phyloP scores from a whole-genome alignment of 345 rosid genomes.

The Syzygium aqueum region DNA sequence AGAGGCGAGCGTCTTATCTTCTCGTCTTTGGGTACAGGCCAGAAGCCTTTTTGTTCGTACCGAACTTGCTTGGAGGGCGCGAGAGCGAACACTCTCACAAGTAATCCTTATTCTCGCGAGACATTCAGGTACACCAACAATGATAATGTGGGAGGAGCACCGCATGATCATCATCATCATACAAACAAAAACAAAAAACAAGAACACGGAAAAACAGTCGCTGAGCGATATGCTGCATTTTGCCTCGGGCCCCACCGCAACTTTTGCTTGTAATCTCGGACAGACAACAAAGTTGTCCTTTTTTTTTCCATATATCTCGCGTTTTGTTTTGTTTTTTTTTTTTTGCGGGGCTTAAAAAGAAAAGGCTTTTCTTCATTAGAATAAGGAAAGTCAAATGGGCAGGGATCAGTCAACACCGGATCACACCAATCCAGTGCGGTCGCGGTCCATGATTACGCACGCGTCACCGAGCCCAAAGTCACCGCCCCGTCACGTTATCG shows the following conservation, averaged over 20 bases:
- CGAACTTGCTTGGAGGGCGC: not conserved
- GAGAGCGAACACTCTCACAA: not conserved
- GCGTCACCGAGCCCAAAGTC: conserved; percentile 6
- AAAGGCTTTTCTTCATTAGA: not conserved
- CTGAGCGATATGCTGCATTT: not conserved
- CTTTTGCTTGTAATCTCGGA: not conserved
- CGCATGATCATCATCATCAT: not conserved
- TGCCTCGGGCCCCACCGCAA: not conserved
- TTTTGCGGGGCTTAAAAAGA: too few species aligned
- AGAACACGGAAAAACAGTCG: not conserved
- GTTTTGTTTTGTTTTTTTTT: not conserved
- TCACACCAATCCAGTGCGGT: not conserved
- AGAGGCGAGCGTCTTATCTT: not conserved
- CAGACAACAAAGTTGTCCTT: not conserved
- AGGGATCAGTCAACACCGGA: conserved; percentile 11
- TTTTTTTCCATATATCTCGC: too few species aligned
- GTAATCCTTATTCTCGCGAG: not conserved
- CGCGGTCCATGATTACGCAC: conserved; percentile 1
- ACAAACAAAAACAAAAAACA: not conserved
- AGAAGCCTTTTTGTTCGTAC: not conserved
- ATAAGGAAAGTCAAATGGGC: not conserved
- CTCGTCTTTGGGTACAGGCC: not conserved
- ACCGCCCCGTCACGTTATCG: conserved; percentile 21
- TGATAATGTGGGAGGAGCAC: not conserved
- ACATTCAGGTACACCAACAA: not conserved